Evolutionary conservation across 306 rosid genomes (phyloP), one percentile per base, ranked within the genome.

Genomic region (Quercus aquifolioides): DNA sequence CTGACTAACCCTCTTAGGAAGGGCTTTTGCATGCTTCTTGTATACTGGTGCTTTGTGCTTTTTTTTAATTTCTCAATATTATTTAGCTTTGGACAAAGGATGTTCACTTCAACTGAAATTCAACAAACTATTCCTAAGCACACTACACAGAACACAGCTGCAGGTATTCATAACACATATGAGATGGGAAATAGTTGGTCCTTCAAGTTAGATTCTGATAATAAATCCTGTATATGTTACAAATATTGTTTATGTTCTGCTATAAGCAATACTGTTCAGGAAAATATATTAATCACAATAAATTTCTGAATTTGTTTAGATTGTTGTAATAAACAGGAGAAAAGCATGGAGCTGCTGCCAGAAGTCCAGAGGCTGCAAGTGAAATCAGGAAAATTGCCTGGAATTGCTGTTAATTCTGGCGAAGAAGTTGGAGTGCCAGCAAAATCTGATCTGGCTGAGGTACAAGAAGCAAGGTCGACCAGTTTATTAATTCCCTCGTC

Each of bases 291-390:
- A 5, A 15, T 60, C 75, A 26, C 58, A 55, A 30, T 35, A 5
- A 67, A 74, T 49, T 64, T 54, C 43, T 21, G 49, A 76, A 60
- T 70, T n/a, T 74, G 38, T 20, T 78, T 79, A 30, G 73, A 57
- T 59, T 85, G 71, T 80, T 82, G 78, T 80, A 76, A 64, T 78
- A 67, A 80, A 87, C 94, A 93, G 99, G 92, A 89, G 74, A 90
- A 86, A 81, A 83, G 95, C 92, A 85, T 91, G 92, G 93, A 89
- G 74, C 86, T 96, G 92, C 89, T 93, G 80, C 96, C 99, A 26
- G 98, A 93, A 86, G 89, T 85, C 72, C 91, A 93, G 84, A 88
- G 69, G 84, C 85, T 78, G 74, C 88, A 93, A 85, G 81, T 90
- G 67, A 89, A 84, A 88, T 81, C 87, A 15, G 90, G 92, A 78